Base-by-base conservation (phyloP, 176 grass and related monocot genomes). In the Oryza punctata region DNA sequence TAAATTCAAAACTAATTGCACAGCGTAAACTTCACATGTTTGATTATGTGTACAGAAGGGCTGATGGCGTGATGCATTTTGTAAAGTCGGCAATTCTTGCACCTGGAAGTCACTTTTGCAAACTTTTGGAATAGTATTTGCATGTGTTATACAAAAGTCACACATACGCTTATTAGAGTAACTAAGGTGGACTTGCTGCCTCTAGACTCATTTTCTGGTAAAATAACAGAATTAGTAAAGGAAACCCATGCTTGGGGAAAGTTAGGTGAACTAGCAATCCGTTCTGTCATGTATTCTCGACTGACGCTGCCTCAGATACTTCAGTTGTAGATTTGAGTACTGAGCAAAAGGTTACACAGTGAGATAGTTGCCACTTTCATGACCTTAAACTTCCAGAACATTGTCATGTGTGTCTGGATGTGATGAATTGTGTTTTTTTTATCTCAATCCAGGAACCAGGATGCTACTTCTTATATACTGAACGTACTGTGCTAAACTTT, bases 121-220 rank as follows among this genome's bases (percentile, higher is more conserved):
- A 70, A 61, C n/a, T 43, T 61, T 23, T 60, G 82, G 67, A 11
- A 13, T 18, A 16, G 16, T 63, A 37, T 37, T 44, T 25, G 4
- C 6, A 63, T 72, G 66, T 52, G 70, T 47, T 63, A 12, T 21
- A 72, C 44, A 61, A 78, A 47, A 26, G 38, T 78, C 60, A 45
- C 30, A n/a, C 12, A 64, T 35, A 21, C 21, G 21, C 57, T n/a
- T 79, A 72, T 80, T 8, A 44, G 65, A 67, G 30, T n/a, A 68
- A 13, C 64, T 15, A 4, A 12, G 78, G 19, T 24, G 29, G 78
- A 69, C 12, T 50, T 69, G 28, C 27, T 80, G 21, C 19, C 33
- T 80, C 24, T 84, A 26, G 28, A 63, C 16, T 78, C 63, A 19
- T 78, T 35, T 63, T 46, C 26, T 78, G 25, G 12, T 77, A 25